Percentiles rank a stretch among this genome's conserved stretches.
Conservation (phyloP, 2,329 filamentous ascomycete genomes). For the Gaeumannomyces sp. region DNA sequence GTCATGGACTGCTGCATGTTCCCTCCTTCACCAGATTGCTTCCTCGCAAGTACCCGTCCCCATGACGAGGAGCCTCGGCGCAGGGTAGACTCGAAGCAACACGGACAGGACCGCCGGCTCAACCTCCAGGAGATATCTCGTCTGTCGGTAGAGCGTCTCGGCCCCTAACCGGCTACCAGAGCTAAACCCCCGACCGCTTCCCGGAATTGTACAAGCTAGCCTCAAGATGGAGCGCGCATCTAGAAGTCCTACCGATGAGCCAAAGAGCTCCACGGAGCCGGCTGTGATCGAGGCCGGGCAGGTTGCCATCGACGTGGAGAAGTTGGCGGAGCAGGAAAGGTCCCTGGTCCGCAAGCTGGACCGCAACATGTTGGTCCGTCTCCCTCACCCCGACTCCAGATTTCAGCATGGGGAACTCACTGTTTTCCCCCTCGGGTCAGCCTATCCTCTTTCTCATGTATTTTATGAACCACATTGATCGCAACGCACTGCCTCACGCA, state of each 20-base stretch:
- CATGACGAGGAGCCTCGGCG: too few relatives aligned
- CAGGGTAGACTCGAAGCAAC: neutral
- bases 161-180: too few relatives aligned
- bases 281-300: neutral
- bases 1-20: neutral
- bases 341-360: conserved; percentile 11
- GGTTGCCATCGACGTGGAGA: neutral
- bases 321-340: conserved; percentile 1
- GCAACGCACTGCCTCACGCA: conserved; percentile 27
- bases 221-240: neutral
- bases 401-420: neutral
- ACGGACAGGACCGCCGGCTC: neutral
- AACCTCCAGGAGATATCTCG: too few relatives aligned
- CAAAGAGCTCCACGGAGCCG: neutral
- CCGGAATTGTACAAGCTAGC: neutral
- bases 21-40: neutral
- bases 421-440: neutral
- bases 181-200: neutral
- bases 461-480: conserved; percentile 53
- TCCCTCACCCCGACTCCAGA: neutral
- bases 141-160: too few relatives aligned
- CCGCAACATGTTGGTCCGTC: conserved; percentile 4
- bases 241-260: neutral
- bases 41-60: neutral
- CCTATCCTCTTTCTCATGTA: conserved; percentile 40